Evolutionary conservation across 2,329 filamentous ascomycete species (phyloP), one percentile per base, ranked within the genome.

Genomic region (Fusarium armeniacum): DNA sequence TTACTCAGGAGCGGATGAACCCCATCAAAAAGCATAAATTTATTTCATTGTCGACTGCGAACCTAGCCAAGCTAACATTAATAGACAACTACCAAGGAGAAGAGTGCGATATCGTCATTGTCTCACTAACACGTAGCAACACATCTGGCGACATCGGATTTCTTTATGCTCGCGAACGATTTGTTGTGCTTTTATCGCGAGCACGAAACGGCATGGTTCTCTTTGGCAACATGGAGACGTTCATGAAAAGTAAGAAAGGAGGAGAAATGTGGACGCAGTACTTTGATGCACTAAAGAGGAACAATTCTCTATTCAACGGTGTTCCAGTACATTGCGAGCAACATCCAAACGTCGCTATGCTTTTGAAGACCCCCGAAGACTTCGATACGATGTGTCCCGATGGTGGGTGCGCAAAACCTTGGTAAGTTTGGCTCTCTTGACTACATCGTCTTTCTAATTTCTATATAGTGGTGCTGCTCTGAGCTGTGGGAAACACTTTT

Each of bases 41-140:
- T 40, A 13, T 20, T n/a, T 6, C 11, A 6, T 7, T 20, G 0
- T 3, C 0, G 22, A 0, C 0, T 9, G 1, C 3, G 0, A 3
- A 20, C 8, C 9, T 3, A 16, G 1, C 6, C 12, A 45, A 7
- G 9, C 61, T 65, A 12, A 65, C 32, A 5, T 10, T 0, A 1
- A 5, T 22, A 90, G 91, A 94, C 65, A 94, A 94, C 65, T 94
- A 91, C 60, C 92, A 94, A 75, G 91, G 92, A 2, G 91, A 94
- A 73, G 91, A 94, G 68, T 89, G 87, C 38, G 87, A 93, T 2
- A 90, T 94, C 18, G 89, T 93, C 0, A 85, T 94, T 10, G 86
- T 82, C 0, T 91, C 89, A 0, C 76, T 94, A 13, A 92, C 90
- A 0, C 81, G 92, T 6, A 91, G 90, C 75, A 94, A 94, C 66